These are phyloP conservation scores for Chaetomium sp. DNA, from an alignment of 2,329 filamentous ascomycete genomes.

Conservation along the genomic window DNA sequence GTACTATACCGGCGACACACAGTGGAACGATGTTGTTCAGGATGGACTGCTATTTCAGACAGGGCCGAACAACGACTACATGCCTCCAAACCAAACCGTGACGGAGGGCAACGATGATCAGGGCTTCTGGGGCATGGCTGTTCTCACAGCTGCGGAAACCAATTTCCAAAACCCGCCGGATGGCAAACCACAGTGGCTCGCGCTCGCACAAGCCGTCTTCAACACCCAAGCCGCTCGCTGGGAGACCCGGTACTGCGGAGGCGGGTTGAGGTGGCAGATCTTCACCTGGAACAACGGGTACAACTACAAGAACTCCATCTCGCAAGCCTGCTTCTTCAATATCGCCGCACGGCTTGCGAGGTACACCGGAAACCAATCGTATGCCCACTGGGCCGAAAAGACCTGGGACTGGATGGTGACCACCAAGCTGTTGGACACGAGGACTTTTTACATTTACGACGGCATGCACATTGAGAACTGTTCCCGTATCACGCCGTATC, in stretches of 20 bases:
- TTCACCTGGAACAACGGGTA: constrained; percentile 56
- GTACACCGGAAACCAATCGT: constrained; percentile 49
- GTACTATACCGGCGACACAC: constrained; percentile 69
- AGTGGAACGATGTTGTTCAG: constrained; percentile 62
- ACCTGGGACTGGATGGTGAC: constrained; percentile 46
- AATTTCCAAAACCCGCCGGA: constrained; percentile 49
- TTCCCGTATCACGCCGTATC: constrained; percentile 50
- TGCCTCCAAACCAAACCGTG: constrained; percentile 27
- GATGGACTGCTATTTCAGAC: constrained; percentile 54
- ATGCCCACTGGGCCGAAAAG: constrained; percentile 45
- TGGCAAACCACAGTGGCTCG: constrained; percentile 43
- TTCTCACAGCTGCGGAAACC: constrained; percentile 46
- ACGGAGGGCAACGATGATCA: constrained; percentile 54
- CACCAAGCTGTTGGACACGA: constrained; percentile 52
- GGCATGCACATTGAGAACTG: constrained; percentile 56
- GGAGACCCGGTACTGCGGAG: constrained; percentile 47
- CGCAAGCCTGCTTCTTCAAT: constrained; percentile 39
- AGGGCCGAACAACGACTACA: constrained; percentile 25
- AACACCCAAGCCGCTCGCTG: constrained; percentile 54
- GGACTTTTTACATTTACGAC: constrained; percentile 54
- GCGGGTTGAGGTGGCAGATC: constrained; percentile 58
- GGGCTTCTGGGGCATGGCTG: constrained; percentile 57
- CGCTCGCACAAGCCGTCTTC: constrained; percentile 54
- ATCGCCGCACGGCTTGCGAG: constrained; percentile 48
- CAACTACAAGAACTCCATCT: constrained; percentile 50